Percentiles rank a stretch among this genome's conserved stretches.
Conservation (phyloP, 495 filamentous ascomycete species). For the Opeltia flavorubescens region DNA sequence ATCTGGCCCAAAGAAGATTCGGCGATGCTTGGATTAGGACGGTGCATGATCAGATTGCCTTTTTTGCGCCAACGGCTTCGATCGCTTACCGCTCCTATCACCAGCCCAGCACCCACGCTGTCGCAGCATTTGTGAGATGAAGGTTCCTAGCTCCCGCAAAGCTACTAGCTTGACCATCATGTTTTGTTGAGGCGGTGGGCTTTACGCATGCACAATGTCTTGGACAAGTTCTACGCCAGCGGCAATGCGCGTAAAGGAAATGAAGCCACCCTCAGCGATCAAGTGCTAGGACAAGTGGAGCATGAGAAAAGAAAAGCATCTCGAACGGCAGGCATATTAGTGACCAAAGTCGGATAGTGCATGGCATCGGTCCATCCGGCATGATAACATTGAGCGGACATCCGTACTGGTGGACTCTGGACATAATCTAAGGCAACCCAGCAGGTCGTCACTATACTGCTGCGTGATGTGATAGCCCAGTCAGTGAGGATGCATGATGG, state of each 20-base stretch:
- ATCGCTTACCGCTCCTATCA: not conserved
- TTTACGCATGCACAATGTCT: not conserved
- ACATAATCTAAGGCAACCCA: too few species aligned
- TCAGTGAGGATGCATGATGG: too few species aligned
- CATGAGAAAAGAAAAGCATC: too few species aligned
- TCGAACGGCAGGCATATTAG: too few species aligned
- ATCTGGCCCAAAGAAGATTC: not conserved
- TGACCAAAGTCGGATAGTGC: too few species aligned
- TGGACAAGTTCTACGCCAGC: not conserved
- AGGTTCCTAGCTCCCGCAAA: not conserved
- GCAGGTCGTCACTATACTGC: too few species aligned
- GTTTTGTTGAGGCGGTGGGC: not conserved
- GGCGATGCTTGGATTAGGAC: not conserved
- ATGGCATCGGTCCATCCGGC: too few species aligned
- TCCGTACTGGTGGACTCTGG: too few species aligned
- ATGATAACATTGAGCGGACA: too few species aligned
- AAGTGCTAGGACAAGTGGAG: too few species aligned
- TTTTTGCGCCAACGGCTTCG: not conserved
- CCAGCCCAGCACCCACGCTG: not conserved
- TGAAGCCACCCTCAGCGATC: not conserved
- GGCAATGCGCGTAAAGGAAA: not conserved
- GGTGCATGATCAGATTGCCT: not conserved
- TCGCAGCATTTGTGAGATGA: not conserved
- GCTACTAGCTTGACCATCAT: not conserved
- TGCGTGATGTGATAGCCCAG: too few species aligned